Base-by-base conservation (phyloP, 2,329 filamentous ascomycete species). In the Neofusicoccum umdonicola region DNA sequence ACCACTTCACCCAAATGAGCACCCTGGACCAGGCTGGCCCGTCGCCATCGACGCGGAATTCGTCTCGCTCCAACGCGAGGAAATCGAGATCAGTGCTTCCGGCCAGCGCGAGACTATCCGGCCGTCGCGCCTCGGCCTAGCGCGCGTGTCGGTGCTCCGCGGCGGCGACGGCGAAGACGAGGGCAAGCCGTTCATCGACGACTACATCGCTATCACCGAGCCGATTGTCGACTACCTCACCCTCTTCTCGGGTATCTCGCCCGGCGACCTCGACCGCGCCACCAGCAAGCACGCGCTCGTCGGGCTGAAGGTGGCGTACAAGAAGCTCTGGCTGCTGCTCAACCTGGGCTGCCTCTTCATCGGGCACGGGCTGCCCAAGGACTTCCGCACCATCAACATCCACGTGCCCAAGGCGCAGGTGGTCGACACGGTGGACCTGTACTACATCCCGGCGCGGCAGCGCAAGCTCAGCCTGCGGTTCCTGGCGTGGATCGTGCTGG, bases 331-430 rank as follows among this genome's bases (percentile, higher is more conserved):
- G 96, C 87, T 98, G 15, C 84, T 99, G 17, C 85, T 99, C 37
- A 99, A 99, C 74, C 84, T 98, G 0, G 95, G 95, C 54, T 97
- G 93, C 78, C 87, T 91, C 67, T 99, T 99, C 75, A 86, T 99
- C 4, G 95, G 95, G 2, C 95, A 99, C 73, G 94, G 94, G 3
- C 83, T 99, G 47, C 92, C 92, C 69, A 94, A 95, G 70, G 95
- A 99, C 78, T 98, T 99, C 80, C 92, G 95, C 62, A 96, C 96
- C 64, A 96, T 97, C 79, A 99, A 99, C 77, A 97, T 99, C 64
- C 92, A 97, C 75, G 90, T 99, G 0, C 95, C 96, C 1, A 91
- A 90, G 74, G 79, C 86, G 3, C 95, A 99, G 76, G 90, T 97
- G 41, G 92, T 99, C 63, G 95, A 99, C 78, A 99, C 96, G 0